Conservation (phyloP, 306 rosid species). For the Bauhinia variegata region DNA sequence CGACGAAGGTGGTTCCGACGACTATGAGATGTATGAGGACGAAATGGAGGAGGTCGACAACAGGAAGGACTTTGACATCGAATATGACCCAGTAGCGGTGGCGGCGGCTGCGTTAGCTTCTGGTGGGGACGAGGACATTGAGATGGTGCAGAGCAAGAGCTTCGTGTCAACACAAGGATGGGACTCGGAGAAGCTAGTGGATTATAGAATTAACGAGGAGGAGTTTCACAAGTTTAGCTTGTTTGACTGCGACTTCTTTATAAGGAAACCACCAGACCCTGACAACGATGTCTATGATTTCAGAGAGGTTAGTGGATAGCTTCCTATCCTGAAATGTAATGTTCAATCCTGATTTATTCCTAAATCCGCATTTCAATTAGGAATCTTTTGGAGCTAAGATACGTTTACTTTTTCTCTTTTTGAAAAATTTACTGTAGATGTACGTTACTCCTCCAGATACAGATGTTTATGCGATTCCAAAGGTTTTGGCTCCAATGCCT, state of each 20-base stretch:
- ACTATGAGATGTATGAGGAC: slow-evolving; percentile 86
- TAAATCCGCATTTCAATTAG: not conserved
- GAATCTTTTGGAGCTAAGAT: not conserved
- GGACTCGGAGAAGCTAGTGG: slow-evolving; percentile 83
- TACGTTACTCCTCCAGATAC: slow-evolving; percentile 98
- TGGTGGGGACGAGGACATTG: slow-evolving; percentile 56
- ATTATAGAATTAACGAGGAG: slow-evolving; percentile 80
- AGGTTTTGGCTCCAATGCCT: slow-evolving; percentile 93
- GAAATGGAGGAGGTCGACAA: slow-evolving; percentile 86
- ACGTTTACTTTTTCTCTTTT: not conserved
- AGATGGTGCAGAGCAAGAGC: slow-evolving; percentile 62
- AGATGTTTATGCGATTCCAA: slow-evolving; percentile 88
- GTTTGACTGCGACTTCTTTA: slow-evolving; percentile 82
- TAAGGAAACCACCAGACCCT: slow-evolving; percentile 87
- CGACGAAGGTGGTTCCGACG: slow-evolving; percentile 66
- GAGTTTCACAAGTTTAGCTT: slow-evolving; percentile 88
- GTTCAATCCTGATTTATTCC: not conserved
- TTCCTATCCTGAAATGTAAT: not conserved
- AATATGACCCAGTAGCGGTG: slow-evolving; percentile 63
- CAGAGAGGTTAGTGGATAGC: slow-evolving; percentile 63
- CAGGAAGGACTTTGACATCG: slow-evolving; percentile 90
- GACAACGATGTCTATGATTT: slow-evolving; percentile 86
- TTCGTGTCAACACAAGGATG: slow-evolving; percentile 77
- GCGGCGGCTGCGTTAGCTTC: slow-evolving; percentile 27
- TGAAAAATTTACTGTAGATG: slow-evolving; percentile 53